These are phyloP conservation scores for Cryptosporidium tyzzeri DNA, from an alignment of 169 alveolate species.

Conservation along the genomic window DNA sequence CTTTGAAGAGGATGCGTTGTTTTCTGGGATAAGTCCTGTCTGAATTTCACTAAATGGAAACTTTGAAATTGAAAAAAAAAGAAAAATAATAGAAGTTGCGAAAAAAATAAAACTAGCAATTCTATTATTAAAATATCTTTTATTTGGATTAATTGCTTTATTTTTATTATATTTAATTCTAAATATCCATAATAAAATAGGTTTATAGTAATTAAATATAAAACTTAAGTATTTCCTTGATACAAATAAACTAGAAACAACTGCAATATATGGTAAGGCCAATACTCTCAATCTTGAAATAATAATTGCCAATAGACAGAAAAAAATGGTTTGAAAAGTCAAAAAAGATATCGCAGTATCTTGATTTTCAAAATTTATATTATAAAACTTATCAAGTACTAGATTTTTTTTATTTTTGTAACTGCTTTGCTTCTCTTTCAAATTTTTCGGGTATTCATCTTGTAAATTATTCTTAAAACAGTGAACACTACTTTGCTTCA, in stretches of 20 bases:
- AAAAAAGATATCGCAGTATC: slow-evolving; percentile 19
- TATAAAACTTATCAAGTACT: background rate
- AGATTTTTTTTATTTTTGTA: background rate
- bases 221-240: slow-evolving; percentile 7
- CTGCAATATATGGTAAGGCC: slow-evolving; percentile 69
- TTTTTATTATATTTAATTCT: slow-evolving; percentile 4
- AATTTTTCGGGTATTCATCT: background rate
- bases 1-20: slow-evolving; percentile 60
- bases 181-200: background rate
- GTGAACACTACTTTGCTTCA: background rate
- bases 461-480: slow-evolving; percentile 14
- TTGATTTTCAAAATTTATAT: background rate
- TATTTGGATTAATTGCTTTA: background rate
- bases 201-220: background rate
- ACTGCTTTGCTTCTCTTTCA: background rate
- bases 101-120: background rate
- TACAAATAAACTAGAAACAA: slow-evolving; percentile 36
- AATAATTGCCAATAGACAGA: slow-evolving; percentile 26
- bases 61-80: slow-evolving; percentile 14
- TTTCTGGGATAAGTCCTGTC: slow-evolving; percentile 31
- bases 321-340: slow-evolving; percentile 14
- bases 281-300: slow-evolving; percentile 71
- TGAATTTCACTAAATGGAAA: slow-evolving; percentile 38
- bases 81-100: background rate
- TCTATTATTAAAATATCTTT: slow-evolving; percentile 6